These are phyloP conservation scores for Penicillium chermesinum DNA, from an alignment of 495 filamentous ascomycete species.

Conservation along the genomic window DNA sequence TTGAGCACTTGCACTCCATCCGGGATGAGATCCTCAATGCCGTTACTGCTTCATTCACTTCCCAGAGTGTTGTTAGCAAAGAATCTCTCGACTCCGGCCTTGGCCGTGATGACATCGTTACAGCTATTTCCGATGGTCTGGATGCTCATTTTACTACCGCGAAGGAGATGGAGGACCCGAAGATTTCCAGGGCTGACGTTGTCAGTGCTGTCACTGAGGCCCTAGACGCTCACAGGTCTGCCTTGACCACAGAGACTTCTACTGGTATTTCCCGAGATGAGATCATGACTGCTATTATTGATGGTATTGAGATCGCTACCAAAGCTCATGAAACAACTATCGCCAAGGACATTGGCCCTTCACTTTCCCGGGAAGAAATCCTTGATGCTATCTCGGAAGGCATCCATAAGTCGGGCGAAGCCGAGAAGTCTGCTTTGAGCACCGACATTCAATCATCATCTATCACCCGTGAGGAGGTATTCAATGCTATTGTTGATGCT, in stretches of 20 bases:
- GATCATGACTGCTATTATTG: conserved; percentile 48
- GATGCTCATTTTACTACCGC: conserved; percentile 37
- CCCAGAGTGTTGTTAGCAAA: conserved; percentile 44
- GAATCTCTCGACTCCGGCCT: conserved; percentile 46
- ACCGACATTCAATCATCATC: conserved; percentile 20
- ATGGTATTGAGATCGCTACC: conserved; percentile 36
- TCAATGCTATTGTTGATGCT: conserved; percentile 54
- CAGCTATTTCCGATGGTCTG: conserved; percentile 39
- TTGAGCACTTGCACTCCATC: conserved; percentile 27
- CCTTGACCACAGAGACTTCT: conserved; percentile 12
- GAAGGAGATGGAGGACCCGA: conserved; percentile 33
- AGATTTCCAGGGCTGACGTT: conserved; percentile 45
- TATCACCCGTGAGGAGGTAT: conserved; percentile 49
- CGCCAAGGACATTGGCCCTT: conserved; percentile 6
- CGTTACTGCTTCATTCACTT: conserved; percentile 31
- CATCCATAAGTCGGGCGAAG: conserved; percentile 9
- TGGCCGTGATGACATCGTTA: conserved; percentile 42
- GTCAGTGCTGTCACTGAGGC: conserved; percentile 53
- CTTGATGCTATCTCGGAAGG: conserved; percentile 37
- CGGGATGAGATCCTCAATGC: conserved; percentile 40
- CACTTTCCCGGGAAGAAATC: conserved; percentile 46
- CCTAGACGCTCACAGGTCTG: conserved; percentile 43
- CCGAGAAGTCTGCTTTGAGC: conserved; percentile 17
- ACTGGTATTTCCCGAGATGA: conserved; percentile 31
- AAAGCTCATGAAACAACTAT: conserved; percentile 24